Conservation (phyloP, 176 grass and related monocot genomes). For the Hordeum marinum region DNA sequence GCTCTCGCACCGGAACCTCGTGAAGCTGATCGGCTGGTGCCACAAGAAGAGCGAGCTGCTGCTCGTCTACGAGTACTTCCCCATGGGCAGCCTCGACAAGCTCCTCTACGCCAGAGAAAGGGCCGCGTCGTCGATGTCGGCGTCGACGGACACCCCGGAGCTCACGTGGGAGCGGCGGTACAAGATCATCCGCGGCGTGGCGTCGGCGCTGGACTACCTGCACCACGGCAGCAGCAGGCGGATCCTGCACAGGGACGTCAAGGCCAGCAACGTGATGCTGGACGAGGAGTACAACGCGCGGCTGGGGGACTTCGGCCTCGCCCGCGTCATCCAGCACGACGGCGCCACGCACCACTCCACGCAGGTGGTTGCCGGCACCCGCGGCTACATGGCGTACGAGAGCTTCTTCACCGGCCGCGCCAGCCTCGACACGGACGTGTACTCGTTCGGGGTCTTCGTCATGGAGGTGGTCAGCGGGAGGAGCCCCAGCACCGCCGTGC, state of each 20-base stretch:
- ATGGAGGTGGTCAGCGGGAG: constrained; percentile 52
- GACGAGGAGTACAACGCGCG: constrained; percentile 38
- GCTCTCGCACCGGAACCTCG: constrained; percentile 63
- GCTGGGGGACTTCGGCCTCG: constrained; percentile 59
- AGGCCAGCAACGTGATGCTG: constrained; percentile 69
- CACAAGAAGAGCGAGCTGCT: constrained; percentile 45
- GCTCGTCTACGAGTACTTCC: constrained; percentile 53
- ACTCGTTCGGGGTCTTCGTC: constrained; percentile 45
- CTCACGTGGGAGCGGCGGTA: constrained; percentile 46
- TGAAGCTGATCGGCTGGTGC: constrained; percentile 54
- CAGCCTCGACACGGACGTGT: constrained; percentile 51
- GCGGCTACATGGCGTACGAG: constrained; percentile 54
- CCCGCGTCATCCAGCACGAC: constrained; percentile 42
- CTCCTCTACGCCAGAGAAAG: constrained; percentile 7
- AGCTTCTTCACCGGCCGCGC: constrained; percentile 62
- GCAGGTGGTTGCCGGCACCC: constrained; percentile 38
- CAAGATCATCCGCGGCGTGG: constrained; percentile 44
- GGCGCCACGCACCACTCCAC: constrained; percentile 58
- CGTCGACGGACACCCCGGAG: neutral
- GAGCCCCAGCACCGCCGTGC: constrained; percentile 6
- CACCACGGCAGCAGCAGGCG: constrained; percentile 54
- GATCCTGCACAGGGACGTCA: constrained; percentile 53
- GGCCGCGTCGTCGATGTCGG: neutral
- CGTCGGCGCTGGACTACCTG: constrained; percentile 51
- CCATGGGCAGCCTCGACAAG: constrained; percentile 48